phyloP scores from a whole-genome alignment of 148 eudicot species.

The Amaranthus palmeri region DNA sequence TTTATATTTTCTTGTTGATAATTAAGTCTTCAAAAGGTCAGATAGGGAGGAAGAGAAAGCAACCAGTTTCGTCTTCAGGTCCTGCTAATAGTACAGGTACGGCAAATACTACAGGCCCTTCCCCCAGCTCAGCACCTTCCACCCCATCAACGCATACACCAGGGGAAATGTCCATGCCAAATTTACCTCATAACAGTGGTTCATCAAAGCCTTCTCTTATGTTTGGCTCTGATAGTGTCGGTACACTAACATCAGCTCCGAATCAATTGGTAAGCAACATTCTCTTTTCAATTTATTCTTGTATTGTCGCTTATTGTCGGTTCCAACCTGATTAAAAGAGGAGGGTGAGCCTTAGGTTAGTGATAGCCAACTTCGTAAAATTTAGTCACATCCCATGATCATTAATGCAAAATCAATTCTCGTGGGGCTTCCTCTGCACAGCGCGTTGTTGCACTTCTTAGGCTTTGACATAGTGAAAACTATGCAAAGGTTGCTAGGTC shows the following conservation, averaged over 20 bases:
- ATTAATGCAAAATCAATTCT: too few relatives aligned
- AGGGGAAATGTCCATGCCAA: constrained; percentile 81
- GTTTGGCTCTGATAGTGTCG: constrained; percentile 39
- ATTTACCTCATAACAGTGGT: constrained; percentile 41
- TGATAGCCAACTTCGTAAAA: too few relatives aligned
- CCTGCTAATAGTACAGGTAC: constrained; percentile 96
- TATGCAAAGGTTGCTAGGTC: too few relatives aligned
- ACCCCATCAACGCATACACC: constrained; percentile 89
- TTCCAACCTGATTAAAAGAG: too few relatives aligned
- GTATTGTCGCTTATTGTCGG: too few relatives aligned
- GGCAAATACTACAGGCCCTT: constrained; percentile 90
- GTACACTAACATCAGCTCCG: constrained; percentile 36
- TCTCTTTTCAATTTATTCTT: too few relatives aligned
- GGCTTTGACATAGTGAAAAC: too few relatives aligned
- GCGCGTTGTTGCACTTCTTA: too few relatives aligned
- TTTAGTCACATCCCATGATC: too few relatives aligned
- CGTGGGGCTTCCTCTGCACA: too few relatives aligned
- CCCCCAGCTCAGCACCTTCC: constrained; percentile 93
- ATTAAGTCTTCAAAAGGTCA: constrained; percentile 68
- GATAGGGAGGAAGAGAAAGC: constrained; percentile 87
- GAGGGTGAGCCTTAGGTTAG: too few relatives aligned
- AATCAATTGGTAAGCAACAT: constrained; percentile 46
- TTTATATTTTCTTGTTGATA: background rate
- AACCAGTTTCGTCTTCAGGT: constrained; percentile 77
- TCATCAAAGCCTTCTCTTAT: constrained; percentile 44